A percentile compares a stretch with the other conserved stretches of the same genome.
phyloP scores from a whole-genome alignment of 371 early-diverging fungal genomes.

The Ordospora pajunii region DNA sequence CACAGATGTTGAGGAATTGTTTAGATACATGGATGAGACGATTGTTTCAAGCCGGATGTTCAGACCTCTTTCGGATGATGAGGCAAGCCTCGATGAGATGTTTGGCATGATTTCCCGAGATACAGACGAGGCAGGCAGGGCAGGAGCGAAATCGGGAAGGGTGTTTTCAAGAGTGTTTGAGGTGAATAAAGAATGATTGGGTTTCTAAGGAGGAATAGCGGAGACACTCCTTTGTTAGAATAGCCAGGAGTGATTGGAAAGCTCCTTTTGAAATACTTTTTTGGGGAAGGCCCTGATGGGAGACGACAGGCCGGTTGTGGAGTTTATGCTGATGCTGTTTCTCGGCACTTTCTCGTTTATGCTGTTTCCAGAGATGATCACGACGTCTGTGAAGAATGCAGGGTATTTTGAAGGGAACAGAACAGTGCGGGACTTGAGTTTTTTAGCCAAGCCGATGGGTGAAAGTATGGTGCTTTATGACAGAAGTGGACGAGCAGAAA shows the following conservation, averaged over 20 bases:
- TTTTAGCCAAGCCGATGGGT: not conserved
- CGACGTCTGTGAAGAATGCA: not conserved
- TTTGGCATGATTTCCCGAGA: conserved; percentile 28
- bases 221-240: not conserved
- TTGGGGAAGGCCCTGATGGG: not conserved
- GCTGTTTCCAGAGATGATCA: not conserved
- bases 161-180: conserved; percentile 17
- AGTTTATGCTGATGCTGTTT: not conserved
- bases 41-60: conserved; percentile 26
- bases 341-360: not conserved
- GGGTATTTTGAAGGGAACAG: conserved; percentile 1
- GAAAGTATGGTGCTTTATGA: not conserved
- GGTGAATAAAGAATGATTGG: conserved; percentile 4
- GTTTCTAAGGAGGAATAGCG: no score
- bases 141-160: conserved; percentile 46
- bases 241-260: not conserved
- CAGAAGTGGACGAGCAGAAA: not conserved
- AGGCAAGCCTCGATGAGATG: not conserved
- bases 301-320: not conserved
- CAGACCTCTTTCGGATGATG: not conserved
- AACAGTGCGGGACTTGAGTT: not conserved
- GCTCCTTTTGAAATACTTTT: conserved; percentile 8
- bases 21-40: conserved; percentile 44
- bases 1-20: conserved; percentile 60
- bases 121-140: conserved; percentile 52